Evolutionary conservation across 2,329 filamentous ascomycete species (phyloP), one percentile per base, ranked within the genome.

Genomic region (Aspergillus viridinutans): DNA sequence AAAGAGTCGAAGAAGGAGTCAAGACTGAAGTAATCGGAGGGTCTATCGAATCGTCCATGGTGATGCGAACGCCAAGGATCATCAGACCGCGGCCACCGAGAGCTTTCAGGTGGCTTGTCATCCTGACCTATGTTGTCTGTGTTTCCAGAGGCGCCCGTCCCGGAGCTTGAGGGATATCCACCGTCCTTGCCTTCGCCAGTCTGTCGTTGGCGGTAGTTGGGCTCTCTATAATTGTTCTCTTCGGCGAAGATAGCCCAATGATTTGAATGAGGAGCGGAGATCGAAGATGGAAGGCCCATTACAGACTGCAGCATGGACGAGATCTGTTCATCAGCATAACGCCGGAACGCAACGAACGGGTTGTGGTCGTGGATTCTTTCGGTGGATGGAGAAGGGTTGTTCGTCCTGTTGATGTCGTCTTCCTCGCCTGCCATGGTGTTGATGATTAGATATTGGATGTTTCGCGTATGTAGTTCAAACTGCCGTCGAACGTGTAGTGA

Each of bases 311-410:
- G 70, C 52, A 86, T 69, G 17, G 79, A 80, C 8, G 78, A 79
- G 62, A 85, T 77, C 56, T 83, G 81, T 49, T 81, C 79, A 63
- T 87, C 84, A 55, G 83, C 81, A 67, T 83, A 85, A 60, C 80
- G 81, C 62, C 84, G 84, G 72, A 86, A 85, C 29, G 79, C 76
- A 55, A 84, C 78, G 69, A 86, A 85, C 1, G 83, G 82, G 58
- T 85, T 85, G 58, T 76, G 71, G 57, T 75, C 68, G 53, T 76
- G 60, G 17, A 61, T 55, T 57, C 57, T 55, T 49, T 64, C 52
- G 56, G 52, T 58, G 56, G 50, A 53, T 54, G 50, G 54, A 42
- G 56, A 38, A 26, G 56, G 56, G 50, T 61, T 50, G 32, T 54
- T 52, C 14, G 62, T 53, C 40, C 54, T 53, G 29, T 61, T 59